Conservation (phyloP, 352 stramenopile species). For the Globisporangium emineosum region DNA sequence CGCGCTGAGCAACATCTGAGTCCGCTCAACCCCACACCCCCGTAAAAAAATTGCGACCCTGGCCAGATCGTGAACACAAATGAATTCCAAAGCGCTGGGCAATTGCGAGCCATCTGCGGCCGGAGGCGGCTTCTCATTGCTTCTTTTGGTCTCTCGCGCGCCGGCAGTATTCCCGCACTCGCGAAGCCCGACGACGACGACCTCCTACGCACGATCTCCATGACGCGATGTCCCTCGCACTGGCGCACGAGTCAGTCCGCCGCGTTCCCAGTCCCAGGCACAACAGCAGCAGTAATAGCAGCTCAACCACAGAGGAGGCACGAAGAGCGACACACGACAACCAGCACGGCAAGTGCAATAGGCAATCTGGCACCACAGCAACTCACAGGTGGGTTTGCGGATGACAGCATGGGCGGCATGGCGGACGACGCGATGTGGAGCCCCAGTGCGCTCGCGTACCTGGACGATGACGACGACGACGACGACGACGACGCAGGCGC, state of each 20-base stretch:
- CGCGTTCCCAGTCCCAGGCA: background rate
- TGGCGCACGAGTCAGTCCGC: conserved; percentile 7
- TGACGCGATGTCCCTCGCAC: background rate
- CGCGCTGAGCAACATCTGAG: background rate
- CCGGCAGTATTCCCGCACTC: background rate
- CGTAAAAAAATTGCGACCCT: background rate
- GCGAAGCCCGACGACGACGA: background rate
- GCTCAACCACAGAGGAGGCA: background rate
- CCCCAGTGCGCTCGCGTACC: conserved; percentile 13
- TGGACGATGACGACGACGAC: conserved; percentile 10
- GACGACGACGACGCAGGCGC: background rate
- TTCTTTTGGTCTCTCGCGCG: background rate
- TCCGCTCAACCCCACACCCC: no score
- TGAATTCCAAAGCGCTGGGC: conserved; percentile 3
- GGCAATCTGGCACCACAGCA: background rate
- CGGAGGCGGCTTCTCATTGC: background rate
- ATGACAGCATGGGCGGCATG: conserved; percentile 11
- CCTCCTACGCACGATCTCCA: background rate
- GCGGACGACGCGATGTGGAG: conserved; percentile 15
- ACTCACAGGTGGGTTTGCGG: background rate
- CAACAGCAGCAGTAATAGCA: background rate
- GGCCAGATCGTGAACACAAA: conserved; percentile 16
- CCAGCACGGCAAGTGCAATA: background rate
- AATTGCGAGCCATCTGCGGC: background rate
- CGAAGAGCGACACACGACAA: background rate